Evolutionary conservation across 2,329 filamentous ascomycete species (phyloP).

Genomic region (Pezicula carpinea): DNA sequence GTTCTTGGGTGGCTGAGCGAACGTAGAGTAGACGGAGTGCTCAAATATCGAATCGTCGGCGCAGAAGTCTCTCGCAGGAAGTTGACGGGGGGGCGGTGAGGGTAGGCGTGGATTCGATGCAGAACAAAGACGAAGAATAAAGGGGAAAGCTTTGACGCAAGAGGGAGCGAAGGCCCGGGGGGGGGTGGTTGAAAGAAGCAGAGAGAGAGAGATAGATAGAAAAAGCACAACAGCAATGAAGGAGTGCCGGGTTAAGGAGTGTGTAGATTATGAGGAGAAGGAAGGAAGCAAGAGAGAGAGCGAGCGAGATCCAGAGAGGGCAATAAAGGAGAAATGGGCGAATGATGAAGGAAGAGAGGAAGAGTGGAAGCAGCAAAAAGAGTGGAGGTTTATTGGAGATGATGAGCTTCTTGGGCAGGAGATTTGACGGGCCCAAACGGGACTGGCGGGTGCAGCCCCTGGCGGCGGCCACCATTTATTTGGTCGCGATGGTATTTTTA

Average conservation of each 20-base stretch:
- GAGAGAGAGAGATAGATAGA: conserved; percentile 11
- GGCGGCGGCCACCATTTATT: too few species aligned
- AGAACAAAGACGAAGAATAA: conserved; percentile 30
- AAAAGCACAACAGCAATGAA: conserved; percentile 11
- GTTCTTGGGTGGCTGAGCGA: not conserved
- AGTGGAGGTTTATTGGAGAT: too few species aligned
- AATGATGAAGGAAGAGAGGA: conserved; percentile 5
- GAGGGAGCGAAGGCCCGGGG: conserved; percentile 10
- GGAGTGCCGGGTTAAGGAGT: conserved; percentile 4
- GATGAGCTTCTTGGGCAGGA: too few species aligned
- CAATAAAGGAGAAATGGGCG: conserved; percentile 1
- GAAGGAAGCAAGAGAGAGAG: conserved; percentile 12
- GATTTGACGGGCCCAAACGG: too few species aligned
- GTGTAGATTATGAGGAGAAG: conserved; percentile 11
- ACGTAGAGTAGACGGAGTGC: not conserved
- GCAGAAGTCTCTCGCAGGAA: not conserved
- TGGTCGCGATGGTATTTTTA: too few species aligned
- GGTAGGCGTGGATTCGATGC: conserved; percentile 11
- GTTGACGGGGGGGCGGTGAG: not conserved
- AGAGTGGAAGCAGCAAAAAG: not conserved
- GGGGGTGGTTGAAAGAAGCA: conserved; percentile 10
- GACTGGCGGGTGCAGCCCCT: too few species aligned
- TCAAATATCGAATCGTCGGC: not conserved
- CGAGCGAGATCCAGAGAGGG: conserved; percentile 7
- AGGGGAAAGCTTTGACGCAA: conserved; percentile 21